Evolutionary conservation across 345 rosid genomes (phyloP).

Genomic region (Eucalyptus globulus): DNA sequence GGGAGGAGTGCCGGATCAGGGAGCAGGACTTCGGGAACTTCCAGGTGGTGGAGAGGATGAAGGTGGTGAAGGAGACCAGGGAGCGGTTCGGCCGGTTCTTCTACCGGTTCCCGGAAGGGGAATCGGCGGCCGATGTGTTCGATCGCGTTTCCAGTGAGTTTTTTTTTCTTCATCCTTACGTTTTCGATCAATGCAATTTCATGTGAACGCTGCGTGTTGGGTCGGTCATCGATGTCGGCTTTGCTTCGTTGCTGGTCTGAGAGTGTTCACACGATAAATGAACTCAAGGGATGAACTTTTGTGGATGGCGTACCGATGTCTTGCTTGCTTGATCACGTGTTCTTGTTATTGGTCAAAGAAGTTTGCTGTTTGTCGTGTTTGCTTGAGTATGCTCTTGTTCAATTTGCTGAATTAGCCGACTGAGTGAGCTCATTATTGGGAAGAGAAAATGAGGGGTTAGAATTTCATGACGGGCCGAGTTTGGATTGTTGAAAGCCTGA

Average conservation of each 20-base stretch:
- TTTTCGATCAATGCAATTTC: neutral
- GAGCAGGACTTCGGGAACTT: slow-evolving; percentile 99
- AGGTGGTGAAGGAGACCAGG: slow-evolving; percentile 49
- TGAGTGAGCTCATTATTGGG: neutral
- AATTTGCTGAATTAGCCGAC: neutral
- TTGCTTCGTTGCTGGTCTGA: neutral
- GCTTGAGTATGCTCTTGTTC: neutral
- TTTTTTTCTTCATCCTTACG: neutral
- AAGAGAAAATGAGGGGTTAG: neutral
- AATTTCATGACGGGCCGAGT: neutral
- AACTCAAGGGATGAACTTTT: neutral
- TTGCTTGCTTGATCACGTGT: neutral
- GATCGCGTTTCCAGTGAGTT: slow-evolving; percentile 90
- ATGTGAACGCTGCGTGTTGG: neutral
- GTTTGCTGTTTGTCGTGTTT: neutral
- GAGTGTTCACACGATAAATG: neutral
- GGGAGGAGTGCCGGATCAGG: slow-evolving; percentile 83
- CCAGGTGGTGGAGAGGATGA: slow-evolving; percentile 84
- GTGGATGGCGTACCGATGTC: neutral
- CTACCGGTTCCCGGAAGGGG: slow-evolving; percentile 96
- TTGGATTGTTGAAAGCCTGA: neutral
- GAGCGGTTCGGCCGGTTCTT: slow-evolving; percentile 79
- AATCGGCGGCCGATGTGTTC: slow-evolving; percentile 95
- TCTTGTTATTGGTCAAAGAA: neutral
- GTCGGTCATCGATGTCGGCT: neutral